These are phyloP conservation scores for Andalucia godoyi DNA, from an alignment of 78 protist genomes.

Conservation along the genomic window DNA sequence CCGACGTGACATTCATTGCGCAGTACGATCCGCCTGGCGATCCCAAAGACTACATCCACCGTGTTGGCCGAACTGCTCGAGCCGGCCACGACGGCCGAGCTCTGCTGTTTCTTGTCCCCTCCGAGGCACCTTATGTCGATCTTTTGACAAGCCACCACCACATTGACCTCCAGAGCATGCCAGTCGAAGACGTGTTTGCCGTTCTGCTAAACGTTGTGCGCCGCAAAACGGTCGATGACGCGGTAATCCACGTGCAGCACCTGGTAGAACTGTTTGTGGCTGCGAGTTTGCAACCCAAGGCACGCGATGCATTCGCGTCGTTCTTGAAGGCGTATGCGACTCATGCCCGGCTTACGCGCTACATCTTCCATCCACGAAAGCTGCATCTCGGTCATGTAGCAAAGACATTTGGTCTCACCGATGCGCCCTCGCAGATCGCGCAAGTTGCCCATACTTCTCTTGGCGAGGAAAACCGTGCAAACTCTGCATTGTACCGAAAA, in stretches of 20 bases:
- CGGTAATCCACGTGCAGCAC: not conserved
- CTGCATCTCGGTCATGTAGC: slow-evolving; percentile 57
- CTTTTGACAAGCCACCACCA: not conserved
- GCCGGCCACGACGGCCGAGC: slow-evolving; percentile 54
- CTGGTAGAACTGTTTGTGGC: not conserved
- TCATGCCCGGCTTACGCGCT: slow-evolving; percentile 1
- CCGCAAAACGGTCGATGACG: not conserved
- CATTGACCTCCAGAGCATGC: not conserved
- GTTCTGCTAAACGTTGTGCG: not conserved
- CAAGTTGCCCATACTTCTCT: too few relatives aligned
- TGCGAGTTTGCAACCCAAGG: not conserved
- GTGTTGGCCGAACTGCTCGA: slow-evolving; percentile 67
- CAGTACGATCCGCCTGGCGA: slow-evolving; percentile 77
- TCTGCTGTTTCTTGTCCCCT: slow-evolving; percentile 45
- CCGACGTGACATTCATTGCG: slow-evolving; percentile 53
- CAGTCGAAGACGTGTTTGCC: not conserved
- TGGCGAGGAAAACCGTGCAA: too few relatives aligned
- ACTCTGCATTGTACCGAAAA: too few relatives aligned
- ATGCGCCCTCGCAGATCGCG: too few relatives aligned
- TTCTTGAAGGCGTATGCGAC: slow-evolving; percentile 31
- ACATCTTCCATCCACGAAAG: not conserved
- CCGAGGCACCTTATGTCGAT: slow-evolving; percentile 23
- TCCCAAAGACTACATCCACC: slow-evolving; percentile 42
- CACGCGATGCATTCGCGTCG: slow-evolving; percentile 37
- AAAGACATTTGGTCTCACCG: slow-evolving; percentile 27